Base-by-base conservation (phyloP, 1,284 basidiomycete species). In the Schizophyllum amplum region DNA sequence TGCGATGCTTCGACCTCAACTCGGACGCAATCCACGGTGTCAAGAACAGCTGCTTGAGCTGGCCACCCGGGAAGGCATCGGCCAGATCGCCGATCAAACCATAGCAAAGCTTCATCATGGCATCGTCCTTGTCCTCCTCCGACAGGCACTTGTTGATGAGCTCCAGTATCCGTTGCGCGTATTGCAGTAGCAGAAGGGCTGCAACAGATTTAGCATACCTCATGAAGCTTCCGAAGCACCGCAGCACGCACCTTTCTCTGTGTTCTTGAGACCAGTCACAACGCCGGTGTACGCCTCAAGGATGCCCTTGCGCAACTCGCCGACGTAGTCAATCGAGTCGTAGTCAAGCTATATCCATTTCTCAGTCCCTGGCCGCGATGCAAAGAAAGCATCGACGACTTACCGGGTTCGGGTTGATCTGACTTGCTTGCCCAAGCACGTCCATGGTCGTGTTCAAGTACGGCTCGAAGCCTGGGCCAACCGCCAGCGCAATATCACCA, bases 271-370 rank as follows among this genome's bases (percentile, higher is more conserved):
- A 5, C 92, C 94, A 51, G 92, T 89, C 59, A 98, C 86, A 62
- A 98, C 90, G 52, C 97, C 95, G 7, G 92, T 95, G 68, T 98
- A 98, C 3, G 96, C 95, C 71, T 99, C 97, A 47, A 98, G 78
- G 63, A 99, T 98, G 50, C 94, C 93, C 69, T 99, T 96, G 47
- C 96, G 86, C 60, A 99, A 81, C 55, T 84, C 83, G 60, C 85
- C 83, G 59, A 98, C 92, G 69, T 99, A 99, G 64, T 99, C 96
- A 59, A 94, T 81, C 60, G 94, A 81, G 62, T 96, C 94, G 63
- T 86, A 92, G 68, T 95, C 93, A 55, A 86, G 81, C 89, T 91
- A 66, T 53, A 62, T 68, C 57, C 26, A 61, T 53, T 17, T 59
- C 52, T 57, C 23, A 50, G 52, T 15, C 13, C 24, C 51, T 11